Percentiles rank a stretch among this genome's conserved stretches.
Conservation (phyloP, 768 basidiomycete genomes). For the Pisolithus tinctorius region DNA sequence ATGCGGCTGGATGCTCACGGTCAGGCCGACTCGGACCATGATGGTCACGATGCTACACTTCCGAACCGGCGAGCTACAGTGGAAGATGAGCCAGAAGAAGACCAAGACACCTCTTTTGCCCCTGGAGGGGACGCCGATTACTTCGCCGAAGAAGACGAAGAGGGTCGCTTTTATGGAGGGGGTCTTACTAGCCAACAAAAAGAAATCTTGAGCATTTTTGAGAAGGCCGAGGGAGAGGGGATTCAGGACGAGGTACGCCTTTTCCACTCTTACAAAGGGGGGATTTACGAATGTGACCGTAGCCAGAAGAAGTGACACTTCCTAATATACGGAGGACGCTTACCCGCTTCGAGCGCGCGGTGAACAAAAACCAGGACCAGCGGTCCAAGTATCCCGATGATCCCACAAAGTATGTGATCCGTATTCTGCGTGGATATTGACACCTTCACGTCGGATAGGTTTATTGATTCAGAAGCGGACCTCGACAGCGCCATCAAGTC, state of each 20-base stretch:
- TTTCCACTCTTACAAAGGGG: background rate
- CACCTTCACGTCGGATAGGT: slow-evolving; percentile 42
- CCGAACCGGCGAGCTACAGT: slow-evolving; percentile 42
- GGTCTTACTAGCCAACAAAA: slow-evolving; percentile 92
- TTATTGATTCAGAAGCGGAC: slow-evolving; percentile 98
- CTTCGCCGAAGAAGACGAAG: slow-evolving; percentile 85
- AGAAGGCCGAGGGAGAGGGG: slow-evolving; percentile 58
- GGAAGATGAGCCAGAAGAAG: slow-evolving; percentile 44
- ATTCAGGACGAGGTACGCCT: slow-evolving; percentile 60
- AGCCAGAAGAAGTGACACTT: slow-evolving; percentile 65
- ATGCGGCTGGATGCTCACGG: slow-evolving; percentile 48
- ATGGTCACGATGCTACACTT: slow-evolving; percentile 1
- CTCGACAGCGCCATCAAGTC: slow-evolving; percentile 83
- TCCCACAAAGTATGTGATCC: slow-evolving; percentile 66
- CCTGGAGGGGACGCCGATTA: slow-evolving; percentile 89
- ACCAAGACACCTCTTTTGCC: slow-evolving; percentile 47
- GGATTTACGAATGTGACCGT: slow-evolving; percentile 5
- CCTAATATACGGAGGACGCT: slow-evolving; percentile 68
- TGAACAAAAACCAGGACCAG: slow-evolving; percentile 93
- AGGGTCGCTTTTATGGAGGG: slow-evolving; percentile 90
- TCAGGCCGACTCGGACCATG: slow-evolving; percentile 4
- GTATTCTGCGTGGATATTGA: slow-evolving; percentile 2
- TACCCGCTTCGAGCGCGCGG: slow-evolving; percentile 77
- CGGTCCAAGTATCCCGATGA: slow-evolving; percentile 93
- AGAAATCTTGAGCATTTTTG: slow-evolving; percentile 93